phyloP scores from a whole-genome alignment of 192 early-diverging fungal genomes.

The Backusella tuberculispora region DNA sequence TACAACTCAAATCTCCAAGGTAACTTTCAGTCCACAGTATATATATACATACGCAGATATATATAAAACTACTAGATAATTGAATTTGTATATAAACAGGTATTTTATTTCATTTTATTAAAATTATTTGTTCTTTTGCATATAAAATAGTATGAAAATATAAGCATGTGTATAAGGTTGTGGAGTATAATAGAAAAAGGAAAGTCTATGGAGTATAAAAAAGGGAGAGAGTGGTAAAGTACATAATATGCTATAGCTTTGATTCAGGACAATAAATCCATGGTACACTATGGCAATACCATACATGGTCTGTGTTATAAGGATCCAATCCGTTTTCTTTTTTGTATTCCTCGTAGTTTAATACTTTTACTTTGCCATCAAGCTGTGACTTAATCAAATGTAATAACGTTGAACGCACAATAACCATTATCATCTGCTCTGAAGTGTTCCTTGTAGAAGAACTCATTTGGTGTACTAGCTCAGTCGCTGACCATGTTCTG shows the following conservation, averaged over 20 bases:
- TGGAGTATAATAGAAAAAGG: background rate
- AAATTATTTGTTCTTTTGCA: no score
- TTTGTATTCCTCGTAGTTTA: background rate
- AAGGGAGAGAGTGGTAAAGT: background rate
- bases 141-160: no score
- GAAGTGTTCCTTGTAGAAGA: background rate
- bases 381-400: conserved; percentile 9
- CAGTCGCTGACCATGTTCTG: background rate
- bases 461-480: conserved; percentile 6
- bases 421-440: background rate
- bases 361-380: background rate
- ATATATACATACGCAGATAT: no score
- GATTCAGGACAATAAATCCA: background rate
- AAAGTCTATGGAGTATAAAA: background rate
- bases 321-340: conserved; percentile 1
- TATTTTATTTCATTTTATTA: no score
- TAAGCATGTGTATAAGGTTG: no score
- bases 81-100: background rate
- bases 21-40: no score
- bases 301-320: background rate
- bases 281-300: background rate
- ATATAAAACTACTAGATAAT: no score
- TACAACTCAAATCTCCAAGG: no score
- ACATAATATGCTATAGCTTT: background rate
- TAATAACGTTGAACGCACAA: background rate